phyloP scores from a whole-genome alignment of 139 green algal species.

The Dunaliella primolecta region DNA sequence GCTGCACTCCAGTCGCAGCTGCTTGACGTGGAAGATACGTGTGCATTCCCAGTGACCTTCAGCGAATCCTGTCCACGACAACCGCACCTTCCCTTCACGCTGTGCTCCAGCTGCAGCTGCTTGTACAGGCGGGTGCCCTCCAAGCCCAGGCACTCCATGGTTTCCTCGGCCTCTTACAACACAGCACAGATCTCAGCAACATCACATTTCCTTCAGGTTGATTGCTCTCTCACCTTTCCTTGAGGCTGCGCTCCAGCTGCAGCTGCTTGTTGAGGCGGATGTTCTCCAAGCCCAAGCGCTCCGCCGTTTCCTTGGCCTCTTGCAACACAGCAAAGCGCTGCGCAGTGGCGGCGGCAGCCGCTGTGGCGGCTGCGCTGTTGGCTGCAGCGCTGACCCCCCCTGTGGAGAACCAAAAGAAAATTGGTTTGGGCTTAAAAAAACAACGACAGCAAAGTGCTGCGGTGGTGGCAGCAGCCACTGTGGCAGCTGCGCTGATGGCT shows the following conservation, averaged over 20 bases:
- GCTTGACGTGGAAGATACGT: slow-evolving; percentile 35
- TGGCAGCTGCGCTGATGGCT: too few relatives aligned
- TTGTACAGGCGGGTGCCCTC: slow-evolving; percentile 40
- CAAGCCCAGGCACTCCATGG: slow-evolving; percentile 30
- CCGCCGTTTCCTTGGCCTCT: slow-evolving; percentile 13
- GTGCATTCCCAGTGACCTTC: too few relatives aligned
- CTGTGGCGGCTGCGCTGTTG: neutral
- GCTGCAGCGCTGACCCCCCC: neutral
- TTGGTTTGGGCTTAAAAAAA: neutral
- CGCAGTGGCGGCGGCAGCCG: neutral
- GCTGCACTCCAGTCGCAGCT: slow-evolving; percentile 25
- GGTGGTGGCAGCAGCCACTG: neutral
- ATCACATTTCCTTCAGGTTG: neutral
- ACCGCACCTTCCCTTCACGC: slow-evolving; percentile 21
- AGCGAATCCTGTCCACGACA: neutral
- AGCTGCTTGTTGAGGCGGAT: slow-evolving; percentile 40
- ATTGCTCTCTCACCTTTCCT: slow-evolving; percentile 11
- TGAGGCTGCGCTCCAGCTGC: slow-evolving; percentile 36
- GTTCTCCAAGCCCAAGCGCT: slow-evolving; percentile 39
- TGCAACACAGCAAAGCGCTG: slow-evolving; percentile 4
- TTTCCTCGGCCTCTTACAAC: neutral
- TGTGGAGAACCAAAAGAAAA: neutral
- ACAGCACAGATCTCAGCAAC: neutral
- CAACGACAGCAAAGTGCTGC: neutral
- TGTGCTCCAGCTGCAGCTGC: slow-evolving; percentile 41